Conservation (phyloP, 192 early-diverging fungal genomes). For the Coemansia sp. region DNA sequence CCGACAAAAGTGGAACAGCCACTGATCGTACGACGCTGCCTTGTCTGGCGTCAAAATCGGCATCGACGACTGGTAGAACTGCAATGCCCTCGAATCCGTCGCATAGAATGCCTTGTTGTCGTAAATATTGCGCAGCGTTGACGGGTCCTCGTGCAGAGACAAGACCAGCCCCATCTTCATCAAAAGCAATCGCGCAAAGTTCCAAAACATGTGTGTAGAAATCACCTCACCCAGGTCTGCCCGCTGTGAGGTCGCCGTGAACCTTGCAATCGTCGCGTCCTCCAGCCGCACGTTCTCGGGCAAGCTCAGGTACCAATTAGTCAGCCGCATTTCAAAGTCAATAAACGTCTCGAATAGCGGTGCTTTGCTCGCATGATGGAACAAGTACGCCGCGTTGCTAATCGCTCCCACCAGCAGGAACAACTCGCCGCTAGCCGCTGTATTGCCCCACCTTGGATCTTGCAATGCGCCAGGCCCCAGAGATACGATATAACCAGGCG, state of each 20-base stretch:
- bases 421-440: conserved; percentile 48
- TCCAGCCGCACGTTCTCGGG: conserved; percentile 46
- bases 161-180: conserved; percentile 54
- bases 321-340: conserved; percentile 51
- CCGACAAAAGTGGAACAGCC: conserved; percentile 55
- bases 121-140: conserved; percentile 48
- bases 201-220: conserved; percentile 50
- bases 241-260: conserved; percentile 37
- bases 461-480: conserved; percentile 24
- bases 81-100: conserved; percentile 38
- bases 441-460: conserved; percentile 37
- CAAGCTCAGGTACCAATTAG: conserved; percentile 42
- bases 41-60: conserved; percentile 51
- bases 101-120: conserved; percentile 49
- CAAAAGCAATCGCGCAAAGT: conserved; percentile 51
- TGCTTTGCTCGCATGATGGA: conserved; percentile 33
- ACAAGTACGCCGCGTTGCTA: conserved; percentile 44
- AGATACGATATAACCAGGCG: conserved; percentile 37
- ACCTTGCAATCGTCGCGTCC: conserved; percentile 33
- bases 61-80: conserved; percentile 51
- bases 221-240: conserved; percentile 52
- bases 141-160: conserved; percentile 44
- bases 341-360: conserved; percentile 45
- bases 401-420: conserved; percentile 44
- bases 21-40: conserved; percentile 48